Evolutionary conservation across 228 moss, liverwort and hornwort genomes (phyloP).

Genomic region (Sphagnum fallax): DNA sequence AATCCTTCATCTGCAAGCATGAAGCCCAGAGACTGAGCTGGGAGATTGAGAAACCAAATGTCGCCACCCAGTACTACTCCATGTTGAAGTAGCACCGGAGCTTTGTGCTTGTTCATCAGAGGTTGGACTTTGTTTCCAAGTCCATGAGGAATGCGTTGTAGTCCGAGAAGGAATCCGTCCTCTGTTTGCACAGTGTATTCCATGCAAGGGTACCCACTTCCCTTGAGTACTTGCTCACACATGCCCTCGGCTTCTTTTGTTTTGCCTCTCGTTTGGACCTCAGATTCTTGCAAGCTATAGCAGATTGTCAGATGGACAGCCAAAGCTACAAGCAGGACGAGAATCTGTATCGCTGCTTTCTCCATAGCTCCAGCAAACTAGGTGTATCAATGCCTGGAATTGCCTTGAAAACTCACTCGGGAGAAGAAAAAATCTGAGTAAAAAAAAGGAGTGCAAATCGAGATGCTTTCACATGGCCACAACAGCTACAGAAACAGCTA

Average conservation of each 20-base stretch:
- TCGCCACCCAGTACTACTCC: conserved; percentile 21
- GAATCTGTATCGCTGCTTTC: neutral
- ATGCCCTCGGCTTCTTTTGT: conserved; percentile 14
- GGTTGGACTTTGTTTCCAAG: neutral
- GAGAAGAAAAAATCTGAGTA: no score
- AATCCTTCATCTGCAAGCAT: conserved; percentile 31
- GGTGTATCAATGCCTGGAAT: no score
- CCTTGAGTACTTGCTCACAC: conserved; percentile 30
- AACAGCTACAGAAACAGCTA: no score
- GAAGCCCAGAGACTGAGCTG: conserved; percentile 27
- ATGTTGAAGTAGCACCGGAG: conserved; percentile 13
- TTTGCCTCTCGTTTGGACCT: neutral
- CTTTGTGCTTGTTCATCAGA: neutral
- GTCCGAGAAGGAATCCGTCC: conserved; percentile 76
- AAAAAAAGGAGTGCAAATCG: no score
- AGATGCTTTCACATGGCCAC: no score
- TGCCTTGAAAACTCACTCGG: no score
- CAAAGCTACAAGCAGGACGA: neutral
- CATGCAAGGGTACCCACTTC: conserved; percentile 54
- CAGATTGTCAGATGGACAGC: neutral
- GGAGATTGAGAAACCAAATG: conserved; percentile 26
- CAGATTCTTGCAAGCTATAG: neutral
- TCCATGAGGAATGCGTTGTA: conserved; percentile 69
- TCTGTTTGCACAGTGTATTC: conserved; percentile 64
- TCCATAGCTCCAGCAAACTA: no score